A percentile compares a stretch with the other conserved stretches of the same genome.
phyloP scores from a whole-genome alignment of 108 stramenopile genomes.

The Fistulifera pelliculosa region DNA sequence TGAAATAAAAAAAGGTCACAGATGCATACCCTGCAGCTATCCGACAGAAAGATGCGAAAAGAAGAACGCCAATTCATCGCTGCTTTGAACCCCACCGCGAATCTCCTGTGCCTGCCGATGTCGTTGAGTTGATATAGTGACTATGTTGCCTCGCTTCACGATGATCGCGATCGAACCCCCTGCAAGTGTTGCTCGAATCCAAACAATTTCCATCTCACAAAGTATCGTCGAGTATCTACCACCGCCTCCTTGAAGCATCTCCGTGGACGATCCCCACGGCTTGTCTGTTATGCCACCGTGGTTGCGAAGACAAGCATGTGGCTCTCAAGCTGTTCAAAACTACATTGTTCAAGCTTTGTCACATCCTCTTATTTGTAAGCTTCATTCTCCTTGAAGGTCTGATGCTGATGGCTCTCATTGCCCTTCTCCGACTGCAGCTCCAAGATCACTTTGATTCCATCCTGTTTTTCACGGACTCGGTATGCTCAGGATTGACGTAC shows the following conservation, averaged over 20 bases:
- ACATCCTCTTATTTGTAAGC: constrained; percentile 12
- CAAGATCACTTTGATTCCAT: constrained; percentile 5
- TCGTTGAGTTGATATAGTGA: constrained; percentile 18
- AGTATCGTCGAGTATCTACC: constrained; percentile 12
- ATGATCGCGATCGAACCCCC: constrained; percentile 24
- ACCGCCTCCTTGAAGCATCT: constrained; percentile 23
- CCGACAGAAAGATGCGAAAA: constrained; percentile 27
- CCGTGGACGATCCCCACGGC: constrained; percentile 9
- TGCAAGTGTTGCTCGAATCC: constrained; percentile 25
- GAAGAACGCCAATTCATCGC: constrained; percentile 40
- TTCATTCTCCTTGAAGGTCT: constrained; percentile 20
- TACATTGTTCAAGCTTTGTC: constrained; percentile 26
- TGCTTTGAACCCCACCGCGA: constrained; percentile 22
- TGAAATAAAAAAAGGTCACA: constrained; percentile 14
- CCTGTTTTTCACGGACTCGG: no score
- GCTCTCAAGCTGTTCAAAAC: constrained; percentile 22
- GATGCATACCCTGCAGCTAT: constrained; percentile 33
- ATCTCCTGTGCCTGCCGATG: constrained; percentile 15
- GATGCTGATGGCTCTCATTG: constrained; percentile 16
- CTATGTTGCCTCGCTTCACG: constrained; percentile 18
- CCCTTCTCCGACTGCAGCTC: constrained; percentile 23
- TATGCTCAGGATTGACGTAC: background rate
- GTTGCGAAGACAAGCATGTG: constrained; percentile 32
- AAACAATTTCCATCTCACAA: constrained; percentile 11
- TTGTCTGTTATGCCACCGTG: constrained; percentile 29